A percentile compares a stretch with the other conserved stretches of the same genome.
Evolutionary conservation across 2,329 filamentous ascomycete species (phyloP).

Genomic region (Nothophoma quercina): DNA sequence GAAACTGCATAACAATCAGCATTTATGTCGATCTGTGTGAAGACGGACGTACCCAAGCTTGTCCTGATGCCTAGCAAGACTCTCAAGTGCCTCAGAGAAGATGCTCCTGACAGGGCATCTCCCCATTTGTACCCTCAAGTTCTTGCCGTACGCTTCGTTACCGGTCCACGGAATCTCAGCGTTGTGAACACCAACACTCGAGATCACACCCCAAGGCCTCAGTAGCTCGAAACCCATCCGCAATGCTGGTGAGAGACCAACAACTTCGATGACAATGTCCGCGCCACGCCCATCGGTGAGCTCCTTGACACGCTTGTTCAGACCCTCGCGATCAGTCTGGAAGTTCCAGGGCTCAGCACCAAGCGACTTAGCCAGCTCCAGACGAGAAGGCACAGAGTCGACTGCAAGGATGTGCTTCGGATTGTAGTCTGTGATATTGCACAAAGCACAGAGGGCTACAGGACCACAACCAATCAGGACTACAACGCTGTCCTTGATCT

Average conservation of each 20-base stretch:
- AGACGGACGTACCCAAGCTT: conserved; percentile 52
- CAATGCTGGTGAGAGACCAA: conserved; percentile 58
- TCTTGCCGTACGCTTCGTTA: conserved; percentile 59
- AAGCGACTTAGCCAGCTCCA: conserved; percentile 74
- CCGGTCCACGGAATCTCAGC: conserved; percentile 58
- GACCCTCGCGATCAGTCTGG: conserved; percentile 67
- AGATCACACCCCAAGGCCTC: conserved; percentile 58
- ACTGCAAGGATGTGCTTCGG: conserved; percentile 81
- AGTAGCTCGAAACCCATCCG: conserved; percentile 58
- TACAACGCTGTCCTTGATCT: conserved; percentile 71
- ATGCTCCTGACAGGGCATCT: conserved; percentile 60
- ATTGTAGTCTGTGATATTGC: conserved; percentile 77
- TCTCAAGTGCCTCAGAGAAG: conserved; percentile 56
- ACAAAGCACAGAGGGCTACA: conserved; percentile 81
- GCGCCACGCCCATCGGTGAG: conserved; percentile 82
- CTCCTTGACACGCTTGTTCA: conserved; percentile 74
- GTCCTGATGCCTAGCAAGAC: conserved; percentile 58
- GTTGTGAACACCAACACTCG: conserved; percentile 59
- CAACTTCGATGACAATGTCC: conserved; percentile 75
- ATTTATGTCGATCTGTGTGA: not conserved
- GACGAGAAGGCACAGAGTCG: conserved; percentile 76
- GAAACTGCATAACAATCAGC: conserved; percentile 48
- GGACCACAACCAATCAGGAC: conserved; percentile 84
- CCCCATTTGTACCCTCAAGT: conserved; percentile 59
- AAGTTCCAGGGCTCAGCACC: conserved; percentile 89